These are phyloP conservation scores for Nakazawaea holstii DNA, from an alignment of 805 yeast species.

Conservation along the genomic window DNA sequence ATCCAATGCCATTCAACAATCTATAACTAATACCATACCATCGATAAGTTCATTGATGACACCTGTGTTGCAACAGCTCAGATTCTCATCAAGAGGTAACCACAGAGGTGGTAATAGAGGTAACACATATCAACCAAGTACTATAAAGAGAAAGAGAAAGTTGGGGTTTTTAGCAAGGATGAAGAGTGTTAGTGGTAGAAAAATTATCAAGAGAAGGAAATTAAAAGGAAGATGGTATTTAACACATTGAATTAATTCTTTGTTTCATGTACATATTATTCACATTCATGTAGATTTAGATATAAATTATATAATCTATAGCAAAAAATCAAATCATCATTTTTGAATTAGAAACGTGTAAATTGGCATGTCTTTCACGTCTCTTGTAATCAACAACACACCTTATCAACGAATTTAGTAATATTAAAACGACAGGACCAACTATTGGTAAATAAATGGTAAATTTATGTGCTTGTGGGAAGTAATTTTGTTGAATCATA, in stretches of 20 bases:
- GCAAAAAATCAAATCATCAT: too few species aligned
- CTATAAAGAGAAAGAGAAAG: slow-evolving; percentile 82
- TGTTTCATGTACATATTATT: neutral
- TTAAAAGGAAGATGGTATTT: slow-evolving; percentile 93
- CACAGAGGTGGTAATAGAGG: slow-evolving; percentile 79
- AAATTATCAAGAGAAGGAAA: slow-evolving; percentile 68
- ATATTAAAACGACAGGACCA: slow-evolving; percentile 78
- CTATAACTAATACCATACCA: slow-evolving; percentile 12
- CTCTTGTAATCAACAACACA: slow-evolving; percentile 29
- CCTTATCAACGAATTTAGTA: slow-evolving; percentile 45
- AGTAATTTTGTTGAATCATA: slow-evolving; percentile 92
- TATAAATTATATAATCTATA: too few species aligned
- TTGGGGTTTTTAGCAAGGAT: slow-evolving; percentile 86
- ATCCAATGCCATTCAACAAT: slow-evolving; percentile 13
- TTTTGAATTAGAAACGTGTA: too few species aligned
- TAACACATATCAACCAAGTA: slow-evolving; percentile 91
- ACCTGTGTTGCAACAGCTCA: slow-evolving; percentile 13
- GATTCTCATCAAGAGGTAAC: slow-evolving; percentile 16
- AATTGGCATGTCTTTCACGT: neutral
- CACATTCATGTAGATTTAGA: neutral
- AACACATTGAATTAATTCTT: slow-evolving; percentile 48
- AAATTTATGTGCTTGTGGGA: slow-evolving; percentile 92
- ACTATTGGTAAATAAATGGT: slow-evolving; percentile 89
- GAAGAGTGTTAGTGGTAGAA: slow-evolving; percentile 69
- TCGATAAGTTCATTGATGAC: slow-evolving; percentile 19